Base-by-base conservation (phyloP, 352 stramenopile species). In the Globisporangium splendens region DNA sequence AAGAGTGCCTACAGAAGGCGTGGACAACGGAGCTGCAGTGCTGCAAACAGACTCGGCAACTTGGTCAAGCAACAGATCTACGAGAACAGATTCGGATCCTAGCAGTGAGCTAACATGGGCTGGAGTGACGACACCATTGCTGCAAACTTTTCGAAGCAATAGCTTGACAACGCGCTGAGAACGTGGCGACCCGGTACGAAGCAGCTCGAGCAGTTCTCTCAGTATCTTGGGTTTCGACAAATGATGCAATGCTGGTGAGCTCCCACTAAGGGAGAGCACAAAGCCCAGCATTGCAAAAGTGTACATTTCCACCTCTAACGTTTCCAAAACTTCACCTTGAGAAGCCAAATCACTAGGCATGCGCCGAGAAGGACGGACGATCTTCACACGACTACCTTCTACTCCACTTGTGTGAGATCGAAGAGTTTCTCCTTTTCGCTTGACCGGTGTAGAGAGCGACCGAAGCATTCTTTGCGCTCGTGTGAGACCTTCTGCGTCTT, bases 21-120 rank as follows among this genome's bases (percentile, higher is more conserved):
- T 79, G 18, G 77, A 59, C 64, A 91, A 70, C 11, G 84, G 79
- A 43, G 84, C 76, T 18, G 78, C 77, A 11, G 82, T 91, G 42
- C 82, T 92, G 57, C 82, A 93, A 17, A 96, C 77, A 0, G 86
- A 93, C 42, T 96, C 86, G 7, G 86, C 83, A 13, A 96, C 85
- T 77, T 93, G 86, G 66, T 96, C 83, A 1, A 96, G 70, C 50
- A 96, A 47, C 10, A 93, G 56, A 61, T 96, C 86, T n/a, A 93
- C 73, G 13, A 96, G 62, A 12, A 94, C 75, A 1, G 83, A 88
- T 41, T 93, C 84, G 0, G 83, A 93, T 1, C 86, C 86, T 50
- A 92, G 83, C 8, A 96, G 74, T 10, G 73, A 67, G 39, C 76
- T 79, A 11, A 96, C 79, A 42, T 89, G 70, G 28, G 61, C 66